Conservation (phyloP, 2,329 filamentous ascomycete genomes). For the Fusarium ambrosium region DNA sequence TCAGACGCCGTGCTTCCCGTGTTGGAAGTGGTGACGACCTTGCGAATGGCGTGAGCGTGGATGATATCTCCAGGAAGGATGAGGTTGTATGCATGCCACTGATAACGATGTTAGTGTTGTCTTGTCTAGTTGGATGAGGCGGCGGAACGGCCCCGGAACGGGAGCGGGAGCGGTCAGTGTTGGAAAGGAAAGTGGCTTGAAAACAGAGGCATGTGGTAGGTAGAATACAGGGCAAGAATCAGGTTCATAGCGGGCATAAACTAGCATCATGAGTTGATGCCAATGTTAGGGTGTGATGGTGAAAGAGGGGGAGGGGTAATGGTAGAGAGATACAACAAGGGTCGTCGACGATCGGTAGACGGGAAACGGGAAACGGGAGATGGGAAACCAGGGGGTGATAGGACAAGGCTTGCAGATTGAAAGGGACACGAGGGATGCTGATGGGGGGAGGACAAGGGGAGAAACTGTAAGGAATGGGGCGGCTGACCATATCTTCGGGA, state of each 20-base stretch:
- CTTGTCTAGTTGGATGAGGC: conserved; percentile 18
- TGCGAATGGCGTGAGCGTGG: conserved; percentile 68
- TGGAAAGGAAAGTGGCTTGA: conserved; percentile 22
- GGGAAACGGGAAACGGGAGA: conserved; percentile 20
- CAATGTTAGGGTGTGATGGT: conserved; percentile 29
- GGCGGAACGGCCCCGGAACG: conserved; percentile 10
- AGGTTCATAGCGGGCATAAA: conserved; percentile 5
- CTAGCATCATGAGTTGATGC: conserved; percentile 13
- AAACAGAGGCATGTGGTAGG: conserved; percentile 12
- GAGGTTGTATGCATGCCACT: conserved; percentile 74
- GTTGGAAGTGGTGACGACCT: conserved; percentile 63
- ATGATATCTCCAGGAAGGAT: conserved; percentile 67
- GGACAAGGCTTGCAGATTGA: conserved; percentile 12
- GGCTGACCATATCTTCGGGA: conserved; percentile 61
- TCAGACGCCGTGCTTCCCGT: conserved; percentile 65
- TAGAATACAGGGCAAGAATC: conserved; percentile 9
- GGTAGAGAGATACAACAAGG: conserved; percentile 26
- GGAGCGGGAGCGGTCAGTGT: conserved; percentile 9
- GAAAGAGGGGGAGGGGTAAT: conserved; percentile 40
- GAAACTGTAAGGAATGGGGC: conserved; percentile 7
- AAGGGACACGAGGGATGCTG: conserved; percentile 1
- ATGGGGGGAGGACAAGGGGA: conserved; percentile 4
- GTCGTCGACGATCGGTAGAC: conserved; percentile 14
- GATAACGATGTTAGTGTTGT: conserved; percentile 30
- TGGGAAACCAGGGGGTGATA: conserved; percentile 17